Percentiles rank a stretch among this genome's conserved stretches.
phyloP scores from a whole-genome alignment of 1,284 basidiomycete species.

The Moesziomyces parantarcticus region DNA sequence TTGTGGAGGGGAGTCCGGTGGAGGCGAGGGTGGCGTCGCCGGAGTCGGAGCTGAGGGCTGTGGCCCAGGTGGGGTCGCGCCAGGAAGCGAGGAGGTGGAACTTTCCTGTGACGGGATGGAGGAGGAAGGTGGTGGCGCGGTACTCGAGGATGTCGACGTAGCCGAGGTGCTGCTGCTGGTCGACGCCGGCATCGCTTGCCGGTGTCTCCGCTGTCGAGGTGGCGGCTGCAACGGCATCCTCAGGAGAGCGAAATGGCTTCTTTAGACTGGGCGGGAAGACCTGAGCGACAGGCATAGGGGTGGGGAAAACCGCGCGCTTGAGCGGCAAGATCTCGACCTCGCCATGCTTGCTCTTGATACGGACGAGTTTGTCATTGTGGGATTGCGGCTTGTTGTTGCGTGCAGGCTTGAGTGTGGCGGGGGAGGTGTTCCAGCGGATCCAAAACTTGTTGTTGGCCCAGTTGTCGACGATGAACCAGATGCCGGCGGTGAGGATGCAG shows the following conservation, averaged over 20 bases:
- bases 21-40: no score
- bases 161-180: neutral
- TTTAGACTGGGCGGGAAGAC: slow-evolving; percentile 28
- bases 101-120: slow-evolving; percentile 36
- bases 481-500: slow-evolving; percentile 46
- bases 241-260: slow-evolving; percentile 17
- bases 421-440: slow-evolving; percentile 36
- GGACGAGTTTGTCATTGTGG: slow-evolving; percentile 27
- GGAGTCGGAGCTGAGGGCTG: slow-evolving; percentile 1
- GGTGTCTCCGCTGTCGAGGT: neutral
- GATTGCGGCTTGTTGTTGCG: neutral
- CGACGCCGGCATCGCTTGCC: no score
- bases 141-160: slow-evolving; percentile 41
- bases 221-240: slow-evolving; percentile 17
- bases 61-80: slow-evolving; percentile 27
- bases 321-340: slow-evolving; percentile 41
- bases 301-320: slow-evolving; percentile 29
- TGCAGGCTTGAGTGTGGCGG: slow-evolving; percentile 2
- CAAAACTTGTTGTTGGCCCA: slow-evolving; percentile 49
- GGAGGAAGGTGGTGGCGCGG: slow-evolving; percentile 38
- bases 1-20: slow-evolving; percentile 11
- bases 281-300: slow-evolving; percentile 7
- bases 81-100: slow-evolving; percentile 37
- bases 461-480: slow-evolving; percentile 37
- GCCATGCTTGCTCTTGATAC: slow-evolving; percentile 46